Evolutionary conservation across 2,329 filamentous ascomycete species (phyloP), one percentile per base, ranked within the genome.

Genomic region (Leptographium galeiforme): DNA sequence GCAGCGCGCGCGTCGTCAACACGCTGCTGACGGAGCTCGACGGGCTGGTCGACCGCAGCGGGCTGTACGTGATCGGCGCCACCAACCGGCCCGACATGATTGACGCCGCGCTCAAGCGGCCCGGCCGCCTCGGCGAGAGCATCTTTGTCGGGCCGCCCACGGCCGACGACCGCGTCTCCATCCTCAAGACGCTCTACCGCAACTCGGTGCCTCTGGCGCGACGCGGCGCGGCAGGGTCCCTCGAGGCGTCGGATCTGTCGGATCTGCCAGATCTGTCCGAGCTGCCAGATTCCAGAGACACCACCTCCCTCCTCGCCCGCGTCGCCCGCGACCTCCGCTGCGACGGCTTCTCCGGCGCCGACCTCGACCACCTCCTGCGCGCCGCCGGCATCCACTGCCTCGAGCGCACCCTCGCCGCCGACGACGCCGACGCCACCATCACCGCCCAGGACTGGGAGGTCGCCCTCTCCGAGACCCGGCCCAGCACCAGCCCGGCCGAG

Each of bases 81-180:
- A 97, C 93, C 2, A 98, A 98, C 67, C 75, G 93, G 0, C 91
- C 91, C 0, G 91, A 97, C 64, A 95, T 95, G 71, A 97, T 98
- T 60, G 93, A 98, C 65, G 83, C 88, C 2, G 93, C 93, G 1
- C 95, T 98, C 81, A 77, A 97, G 12, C 84, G 93, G 1, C 91
- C 93, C 0, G 93, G 93, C 0, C 84, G 93, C 32, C 76, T 98
- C 1, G 91, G 90, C 58, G 91, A 85, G 36, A 57, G 55, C 54
- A 60, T 97, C 32, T 96, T 91, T 61, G 85, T 98, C 41, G 90
- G 93, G 62, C 71, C 97, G 0, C 93, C 93, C 0, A 84, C 81
- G 32, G 73, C 84, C 0, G 75, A 82, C 8, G 66, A 95, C 64
- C 78, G 93, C 14, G 86, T 87, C 0, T 89, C 94, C 54, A 98